Evolutionary conservation across 768 basidiomycete species (phyloP).

Genomic region (Rhodotorula paludigena): DNA sequence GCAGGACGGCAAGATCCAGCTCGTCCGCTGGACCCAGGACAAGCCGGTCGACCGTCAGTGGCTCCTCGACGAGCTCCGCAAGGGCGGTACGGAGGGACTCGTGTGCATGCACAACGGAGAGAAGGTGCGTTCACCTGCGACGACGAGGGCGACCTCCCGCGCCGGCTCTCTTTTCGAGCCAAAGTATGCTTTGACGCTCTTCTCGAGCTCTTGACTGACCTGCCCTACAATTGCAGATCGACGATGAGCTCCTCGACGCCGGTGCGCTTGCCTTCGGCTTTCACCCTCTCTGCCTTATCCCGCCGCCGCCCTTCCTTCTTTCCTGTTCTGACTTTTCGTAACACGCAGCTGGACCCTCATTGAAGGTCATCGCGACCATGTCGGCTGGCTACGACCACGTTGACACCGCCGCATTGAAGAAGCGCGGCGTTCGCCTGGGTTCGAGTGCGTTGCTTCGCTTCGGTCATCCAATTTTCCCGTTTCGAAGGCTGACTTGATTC

Average conservation of each 20-base stretch:
- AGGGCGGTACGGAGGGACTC: constrained; percentile 57
- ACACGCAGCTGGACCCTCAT: constrained; percentile 61
- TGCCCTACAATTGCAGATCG: constrained; percentile 53
- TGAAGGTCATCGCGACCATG: constrained; percentile 87
- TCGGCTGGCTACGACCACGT: constrained; percentile 90
- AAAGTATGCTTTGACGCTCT: constrained; percentile 32
- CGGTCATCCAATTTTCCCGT: neutral
- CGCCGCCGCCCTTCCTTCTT: neutral
- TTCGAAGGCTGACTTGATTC: neutral
- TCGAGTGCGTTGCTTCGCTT: constrained; percentile 53
- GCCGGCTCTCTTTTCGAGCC: constrained; percentile 11
- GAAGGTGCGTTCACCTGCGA: constrained; percentile 52
- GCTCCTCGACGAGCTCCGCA: constrained; percentile 64
- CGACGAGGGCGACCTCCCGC: neutral
- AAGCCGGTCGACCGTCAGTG: constrained; percentile 59
- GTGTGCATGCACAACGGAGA: constrained; percentile 62
- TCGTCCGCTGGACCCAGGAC: constrained; percentile 58
- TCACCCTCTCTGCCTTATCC: rapidly evolving
- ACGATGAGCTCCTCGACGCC: constrained; percentile 65
- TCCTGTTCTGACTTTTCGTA: neutral
- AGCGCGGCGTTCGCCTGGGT: constrained; percentile 66
- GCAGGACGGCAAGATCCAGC: constrained; percentile 44
- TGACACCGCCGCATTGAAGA: constrained; percentile 58
- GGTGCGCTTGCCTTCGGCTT: constrained; percentile 1
- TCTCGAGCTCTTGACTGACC: constrained; percentile 36